Percentiles rank a stretch among this genome's conserved stretches.
phyloP scores from a whole-genome alignment of 495 filamentous ascomycete species.

The Daldinia loculata region DNA sequence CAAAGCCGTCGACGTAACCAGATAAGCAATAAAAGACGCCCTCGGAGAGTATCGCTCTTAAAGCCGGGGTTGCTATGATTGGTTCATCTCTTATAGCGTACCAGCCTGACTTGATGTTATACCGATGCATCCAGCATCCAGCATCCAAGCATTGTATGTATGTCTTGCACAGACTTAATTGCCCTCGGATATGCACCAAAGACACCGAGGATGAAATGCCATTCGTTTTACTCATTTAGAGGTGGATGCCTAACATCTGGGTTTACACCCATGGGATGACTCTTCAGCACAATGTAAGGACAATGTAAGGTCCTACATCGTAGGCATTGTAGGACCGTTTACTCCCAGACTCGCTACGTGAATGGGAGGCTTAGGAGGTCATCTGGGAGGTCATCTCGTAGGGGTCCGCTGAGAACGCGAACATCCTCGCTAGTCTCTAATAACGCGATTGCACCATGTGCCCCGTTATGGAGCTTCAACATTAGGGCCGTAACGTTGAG shows the following conservation, averaged over 20 bases:
- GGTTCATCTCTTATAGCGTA: conserved; percentile 23
- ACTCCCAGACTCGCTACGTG: not conserved
- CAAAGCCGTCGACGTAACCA: conserved; percentile 9
- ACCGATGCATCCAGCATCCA: conserved; percentile 23
- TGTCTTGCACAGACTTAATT: conserved; percentile 31
- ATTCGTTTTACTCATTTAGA: conserved; percentile 2
- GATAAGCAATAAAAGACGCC: conserved; percentile 12
- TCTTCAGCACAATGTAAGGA: not conserved
- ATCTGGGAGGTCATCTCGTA: conserved; percentile 8
- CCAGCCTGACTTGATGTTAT: conserved; percentile 31
- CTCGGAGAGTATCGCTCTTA: conserved; percentile 28
- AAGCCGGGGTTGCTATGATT: conserved; percentile 27
- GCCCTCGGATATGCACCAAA: conserved; percentile 13
- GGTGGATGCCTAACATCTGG: not conserved
- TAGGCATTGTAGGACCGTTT: not conserved
- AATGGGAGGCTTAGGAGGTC: not conserved
- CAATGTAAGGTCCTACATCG: not conserved
- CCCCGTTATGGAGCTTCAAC: conserved; percentile 35
- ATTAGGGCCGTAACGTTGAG: conserved; percentile 42
- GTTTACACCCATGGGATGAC: not conserved
- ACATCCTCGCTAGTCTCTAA: conserved; percentile 26
- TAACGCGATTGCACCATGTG: conserved; percentile 41
- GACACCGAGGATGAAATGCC: not conserved
- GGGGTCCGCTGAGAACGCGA: conserved; percentile 13
- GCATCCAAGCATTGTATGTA: conserved; percentile 7